A percentile compares a stretch with the other conserved stretches of the same genome.
Conservation (phyloP, 2,329 filamentous ascomycete species). For the Penicillium palitans region DNA sequence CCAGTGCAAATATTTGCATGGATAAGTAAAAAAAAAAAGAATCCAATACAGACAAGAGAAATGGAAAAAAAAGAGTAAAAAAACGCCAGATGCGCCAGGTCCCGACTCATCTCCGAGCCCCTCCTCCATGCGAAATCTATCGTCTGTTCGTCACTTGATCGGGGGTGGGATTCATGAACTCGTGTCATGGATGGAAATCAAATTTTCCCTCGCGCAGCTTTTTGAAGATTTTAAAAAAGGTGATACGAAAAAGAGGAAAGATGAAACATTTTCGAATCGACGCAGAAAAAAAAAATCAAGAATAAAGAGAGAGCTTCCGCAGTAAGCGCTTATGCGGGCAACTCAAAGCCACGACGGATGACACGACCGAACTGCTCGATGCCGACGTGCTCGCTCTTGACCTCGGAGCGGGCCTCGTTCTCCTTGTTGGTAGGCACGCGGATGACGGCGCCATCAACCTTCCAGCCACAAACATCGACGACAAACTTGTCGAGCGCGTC, state of each 20-base stretch:
- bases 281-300: constrained; percentile 15
- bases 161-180: constrained; percentile 28
- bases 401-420: constrained; percentile 93
- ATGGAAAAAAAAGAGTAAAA: constrained; percentile 14
- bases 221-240: constrained; percentile 11
- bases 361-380: constrained; percentile 60
- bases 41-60: constrained; percentile 23
- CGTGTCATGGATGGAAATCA: constrained; percentile 21
- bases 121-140: constrained; percentile 32
- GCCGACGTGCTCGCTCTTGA: constrained; percentile 90
- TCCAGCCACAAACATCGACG: constrained; percentile 83
- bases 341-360: constrained; percentile 82
- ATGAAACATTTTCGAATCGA: constrained; percentile 10
- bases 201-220: constrained; percentile 16
- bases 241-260: constrained; percentile 20
- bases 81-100: constrained; percentile 31
- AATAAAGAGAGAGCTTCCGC: constrained; percentile 16
- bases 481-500: constrained; percentile 75
- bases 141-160: constrained; percentile 26
- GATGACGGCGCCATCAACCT: constrained; percentile 64
- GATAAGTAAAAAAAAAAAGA: constrained; percentile 4
- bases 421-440: constrained; percentile 89
- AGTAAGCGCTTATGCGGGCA: constrained; percentile 57
- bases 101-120: constrained; percentile 30
- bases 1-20: constrained; percentile 1